Evolutionary conservation across 2,329 filamentous ascomycete species (phyloP), one percentile per base, ranked within the genome.

Genomic region (Calonectria fujianensis): DNA sequence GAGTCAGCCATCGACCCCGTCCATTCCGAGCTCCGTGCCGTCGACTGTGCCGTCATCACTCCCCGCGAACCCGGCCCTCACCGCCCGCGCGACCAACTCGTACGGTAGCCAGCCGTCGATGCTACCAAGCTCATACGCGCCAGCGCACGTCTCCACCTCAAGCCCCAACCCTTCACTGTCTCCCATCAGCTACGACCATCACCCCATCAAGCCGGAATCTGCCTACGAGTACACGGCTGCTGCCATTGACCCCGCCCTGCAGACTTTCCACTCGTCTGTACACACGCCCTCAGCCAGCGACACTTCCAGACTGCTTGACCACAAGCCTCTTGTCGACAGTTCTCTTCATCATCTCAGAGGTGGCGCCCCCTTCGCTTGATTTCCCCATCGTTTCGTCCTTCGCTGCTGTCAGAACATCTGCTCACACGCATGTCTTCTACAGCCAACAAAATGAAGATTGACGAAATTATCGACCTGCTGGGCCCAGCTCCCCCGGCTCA

Each of bases 171-270:
- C 81, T 18, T 77, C 82, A 27, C 27, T 80, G 29, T 80, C 78
- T 29, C 78, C 79, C 74, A 77, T 84, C 75, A 82, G 82, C 72
- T 85, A 81, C 82, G 82, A 82, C 74, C 82, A 83, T 66, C 83
- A 82, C 72, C 75, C 82, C 74, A 74, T 85, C 77, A 87, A 88
- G 80, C 75, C 81, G 32, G 86, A 88, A 74, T 51, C 81, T 24
- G 78, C 77, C 88, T 90, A 84, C 85, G 91, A 93, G 69, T 92
- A 92, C 83, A 86, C 88, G 74, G 82, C 89, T 70, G 82, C 89
- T 71, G 87, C 92, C 74, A 91, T 94, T 80, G 94, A 96, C 83
- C 93, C 93, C 77, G 90, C 92, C 24, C 87, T 95, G 76, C 91
- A 93, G 75, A 88, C 75, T 72, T 81, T 81, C 29, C 76, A 82